phyloP scores from a whole-genome alignment of 257 asterid species.

The Solanum virginianum region DNA sequence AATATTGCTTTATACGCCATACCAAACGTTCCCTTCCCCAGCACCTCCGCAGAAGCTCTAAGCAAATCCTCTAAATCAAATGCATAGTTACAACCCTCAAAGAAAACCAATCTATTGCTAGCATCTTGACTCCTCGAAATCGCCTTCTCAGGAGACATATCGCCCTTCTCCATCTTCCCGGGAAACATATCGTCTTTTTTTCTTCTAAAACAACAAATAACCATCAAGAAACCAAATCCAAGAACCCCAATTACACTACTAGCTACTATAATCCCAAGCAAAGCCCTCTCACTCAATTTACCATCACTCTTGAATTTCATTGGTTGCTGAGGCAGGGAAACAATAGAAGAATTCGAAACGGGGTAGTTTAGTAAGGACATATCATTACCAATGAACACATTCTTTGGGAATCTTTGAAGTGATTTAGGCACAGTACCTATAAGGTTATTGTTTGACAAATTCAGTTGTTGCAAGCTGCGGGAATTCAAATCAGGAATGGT shows the following conservation, averaged over 20 bases:
- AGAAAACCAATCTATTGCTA: constrained; percentile 63
- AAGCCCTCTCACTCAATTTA: constrained; percentile 53
- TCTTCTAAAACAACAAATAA: constrained; percentile 45
- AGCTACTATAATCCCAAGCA: constrained; percentile 63
- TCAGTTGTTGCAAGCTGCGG: constrained; percentile 48
- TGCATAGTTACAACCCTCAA: constrained; percentile 77
- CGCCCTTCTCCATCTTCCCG: constrained; percentile 60
- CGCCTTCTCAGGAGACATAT: constrained; percentile 69
- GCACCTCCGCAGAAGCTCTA: constrained; percentile 94
- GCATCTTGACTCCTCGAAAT: constrained; percentile 63
- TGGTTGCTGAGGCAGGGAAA: constrained; percentile 35
- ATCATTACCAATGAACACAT: constrained; percentile 50
- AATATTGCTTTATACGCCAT: constrained; percentile 75
- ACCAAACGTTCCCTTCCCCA: constrained; percentile 90
- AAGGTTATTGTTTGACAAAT: constrained; percentile 64
- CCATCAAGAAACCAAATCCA: constrained; percentile 51
- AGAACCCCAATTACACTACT: constrained; percentile 55
- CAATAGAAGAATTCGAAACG: constrained; percentile 26
- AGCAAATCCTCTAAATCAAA: constrained; percentile 89
- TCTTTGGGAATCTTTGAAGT: constrained; percentile 65
- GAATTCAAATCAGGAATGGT: constrained; percentile 45
- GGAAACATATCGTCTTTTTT: constrained; percentile 37
- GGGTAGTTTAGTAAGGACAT: constrained; percentile 31
- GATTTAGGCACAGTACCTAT: constrained; percentile 73
- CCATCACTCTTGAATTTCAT: constrained; percentile 28